Evolutionary conservation across 2,329 filamentous ascomycete species (phyloP), one percentile per base, ranked within the genome.

Genomic region (Magnaporthales sp.): DNA sequence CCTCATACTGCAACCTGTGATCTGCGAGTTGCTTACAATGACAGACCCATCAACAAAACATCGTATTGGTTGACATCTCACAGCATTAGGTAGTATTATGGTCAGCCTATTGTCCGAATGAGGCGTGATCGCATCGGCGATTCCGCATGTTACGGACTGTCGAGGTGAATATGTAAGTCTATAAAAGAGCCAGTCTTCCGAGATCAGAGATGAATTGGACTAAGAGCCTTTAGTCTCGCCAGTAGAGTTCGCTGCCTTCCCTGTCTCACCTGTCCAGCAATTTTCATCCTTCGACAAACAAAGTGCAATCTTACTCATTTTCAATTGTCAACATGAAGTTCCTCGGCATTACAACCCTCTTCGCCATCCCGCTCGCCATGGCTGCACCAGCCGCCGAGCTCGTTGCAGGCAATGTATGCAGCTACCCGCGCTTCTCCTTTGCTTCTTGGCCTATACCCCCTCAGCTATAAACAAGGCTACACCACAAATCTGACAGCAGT

Each of bases 361-460:
- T 54, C 11, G 22, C 51, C 38, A 13, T 64, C 32, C 63, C 63
- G 9, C 63, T 64, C 38, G 63, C 51, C 19, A 54, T 54, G 31
- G 63, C 63, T 11, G 63, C 63, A 46, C 63, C 63, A 19, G 51
- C 63, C 31, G 38, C 38, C 31, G 63, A 54, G 63, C 38, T 46
- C 32, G 51, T 15, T 8, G 32, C 63, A 56, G 63, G 63, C 13
- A 64, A 31, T 3, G 63, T 64, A 64, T 30, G 63, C 22, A 26
- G 22, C n/a, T 24, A 27, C 56, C 56, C 13, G 24, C 22, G 24
- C 10, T 13, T 60, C 56, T 27, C 11, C 56, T 51, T n/a, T 51
- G 2, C 38, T 19, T 51, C 15, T 51, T 51, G 38, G n/a, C 38
- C 15, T 51, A 19, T 19, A 51, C n/a, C 15, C n/a, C 38, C 10